phyloP scores from a whole-genome alignment of 202 grass and related monocot species.

The Panicum virgatum region DNA sequence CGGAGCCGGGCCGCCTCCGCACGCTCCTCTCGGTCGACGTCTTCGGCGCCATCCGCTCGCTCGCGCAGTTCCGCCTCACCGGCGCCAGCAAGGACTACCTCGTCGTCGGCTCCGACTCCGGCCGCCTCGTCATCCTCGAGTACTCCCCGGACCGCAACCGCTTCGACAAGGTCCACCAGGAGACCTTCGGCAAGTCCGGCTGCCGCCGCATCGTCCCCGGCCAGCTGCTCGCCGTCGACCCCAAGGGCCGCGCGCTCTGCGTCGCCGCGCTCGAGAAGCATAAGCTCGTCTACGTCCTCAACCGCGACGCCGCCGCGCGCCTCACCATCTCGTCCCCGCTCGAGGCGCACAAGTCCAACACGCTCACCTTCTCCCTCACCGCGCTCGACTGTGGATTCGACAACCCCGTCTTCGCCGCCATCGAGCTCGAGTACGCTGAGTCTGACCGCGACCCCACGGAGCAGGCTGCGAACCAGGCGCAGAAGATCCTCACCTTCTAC shows the following conservation, averaged over 20 bases:
- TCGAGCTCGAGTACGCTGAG: slow-evolving; percentile 92
- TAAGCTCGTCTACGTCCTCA: slow-evolving; percentile 97
- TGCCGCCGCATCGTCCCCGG: slow-evolving; percentile 93
- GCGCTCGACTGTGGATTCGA: slow-evolving; percentile 95
- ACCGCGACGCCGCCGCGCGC: slow-evolving; percentile 74
- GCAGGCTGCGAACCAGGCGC: slow-evolving; percentile 77
- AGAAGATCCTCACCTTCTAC: slow-evolving; percentile 97
- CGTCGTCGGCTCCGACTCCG: slow-evolving; percentile 89
- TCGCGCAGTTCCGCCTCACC: slow-evolving; percentile 92
- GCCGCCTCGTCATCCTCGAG: slow-evolving; percentile 91
- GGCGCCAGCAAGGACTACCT: slow-evolving; percentile 96
- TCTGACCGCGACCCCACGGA: slow-evolving; percentile 79
- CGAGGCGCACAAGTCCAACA: slow-evolving; percentile 92
- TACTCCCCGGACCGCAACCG: slow-evolving; percentile 82
- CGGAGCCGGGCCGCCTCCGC: slow-evolving; percentile 70
- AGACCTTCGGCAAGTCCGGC: slow-evolving; percentile 95
- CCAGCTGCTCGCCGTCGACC: slow-evolving; percentile 89
- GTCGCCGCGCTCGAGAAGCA: slow-evolving; percentile 93
- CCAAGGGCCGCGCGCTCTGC: slow-evolving; percentile 93
- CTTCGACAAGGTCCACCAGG: slow-evolving; percentile 94
- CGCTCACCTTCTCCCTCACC: slow-evolving; percentile 72
- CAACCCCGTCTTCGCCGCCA: slow-evolving; percentile 82
- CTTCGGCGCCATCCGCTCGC: slow-evolving; percentile 91
- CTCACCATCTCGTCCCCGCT: slow-evolving; percentile 95
- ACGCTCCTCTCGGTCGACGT: slow-evolving; percentile 93